Evolutionary conservation across 306 rosid species (phyloP).

Genomic region (Dalbergia oliveri): DNA sequence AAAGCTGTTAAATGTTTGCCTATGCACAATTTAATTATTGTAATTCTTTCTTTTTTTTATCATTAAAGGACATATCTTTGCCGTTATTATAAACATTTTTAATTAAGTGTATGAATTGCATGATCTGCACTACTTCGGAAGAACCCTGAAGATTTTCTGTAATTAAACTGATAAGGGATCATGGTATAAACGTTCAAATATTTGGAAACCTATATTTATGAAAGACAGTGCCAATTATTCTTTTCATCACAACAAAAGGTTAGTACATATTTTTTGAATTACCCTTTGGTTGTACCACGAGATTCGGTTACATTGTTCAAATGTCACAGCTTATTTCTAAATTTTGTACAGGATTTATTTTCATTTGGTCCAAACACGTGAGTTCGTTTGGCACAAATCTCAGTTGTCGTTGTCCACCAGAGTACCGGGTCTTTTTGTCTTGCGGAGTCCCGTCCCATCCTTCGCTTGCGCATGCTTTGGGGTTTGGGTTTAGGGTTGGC

Average conservation of each 20-base stretch:
- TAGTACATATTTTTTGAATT: no score
- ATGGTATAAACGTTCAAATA: no score
- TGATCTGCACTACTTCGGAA: no score
- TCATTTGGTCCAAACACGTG: constrained; percentile 24
- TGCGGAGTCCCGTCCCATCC: constrained; percentile 39
- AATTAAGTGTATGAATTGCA: no score
- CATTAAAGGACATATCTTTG: neutral
- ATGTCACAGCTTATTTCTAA: neutral
- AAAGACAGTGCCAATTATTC: no score
- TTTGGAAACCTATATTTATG: no score
- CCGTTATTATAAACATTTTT: neutral
- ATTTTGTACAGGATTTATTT: neutral
- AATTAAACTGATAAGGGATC: no score
- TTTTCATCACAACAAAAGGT: no score
- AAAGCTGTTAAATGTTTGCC: neutral
- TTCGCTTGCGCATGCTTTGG: constrained; percentile 41
- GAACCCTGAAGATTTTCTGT: no score
- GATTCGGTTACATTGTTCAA: neutral
- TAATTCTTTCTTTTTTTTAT: no score
- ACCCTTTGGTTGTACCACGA: no score
- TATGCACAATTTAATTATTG: neutral
- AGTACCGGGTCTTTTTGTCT: constrained; percentile 43
- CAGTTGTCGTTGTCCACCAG: constrained; percentile 52
- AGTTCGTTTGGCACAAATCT: constrained; percentile 37
- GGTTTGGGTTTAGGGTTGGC: neutral